Conservation (phyloP, 805 yeast genomes). For the Wickerhamiella slavikovae region DNA sequence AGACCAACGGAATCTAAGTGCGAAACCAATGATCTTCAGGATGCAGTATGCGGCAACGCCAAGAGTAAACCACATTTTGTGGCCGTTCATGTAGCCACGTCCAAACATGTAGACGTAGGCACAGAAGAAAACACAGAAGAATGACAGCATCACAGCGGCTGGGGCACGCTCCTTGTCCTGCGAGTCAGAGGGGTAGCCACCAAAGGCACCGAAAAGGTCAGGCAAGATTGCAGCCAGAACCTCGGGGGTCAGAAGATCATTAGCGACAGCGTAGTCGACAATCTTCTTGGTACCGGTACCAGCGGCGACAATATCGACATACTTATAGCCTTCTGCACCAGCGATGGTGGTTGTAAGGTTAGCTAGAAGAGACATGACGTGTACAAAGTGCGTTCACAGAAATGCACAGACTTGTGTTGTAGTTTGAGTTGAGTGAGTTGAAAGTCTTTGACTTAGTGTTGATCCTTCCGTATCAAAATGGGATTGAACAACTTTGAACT, state of each 20-base stretch:
- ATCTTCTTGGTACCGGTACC: conserved; percentile 14
- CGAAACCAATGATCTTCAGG: conserved; percentile 37
- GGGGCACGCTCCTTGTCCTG: conserved; percentile 35
- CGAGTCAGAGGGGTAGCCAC: conserved; percentile 25
- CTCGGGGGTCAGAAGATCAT: conserved; percentile 6
- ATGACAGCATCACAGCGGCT: conserved; percentile 32
- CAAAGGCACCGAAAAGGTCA: conserved; percentile 25
- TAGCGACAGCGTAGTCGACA: conserved; percentile 6
- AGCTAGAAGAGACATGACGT: no score
- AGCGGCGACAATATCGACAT: conserved; percentile 8
- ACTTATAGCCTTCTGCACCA: conserved; percentile 5
- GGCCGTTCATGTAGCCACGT: conserved; percentile 32
- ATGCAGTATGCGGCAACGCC: conserved; percentile 33
- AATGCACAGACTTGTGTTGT: no score
- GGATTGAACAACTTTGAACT: no score
- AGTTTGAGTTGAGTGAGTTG: no score
- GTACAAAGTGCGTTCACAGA: no score
- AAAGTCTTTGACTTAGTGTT: no score
- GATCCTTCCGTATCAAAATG: no score
- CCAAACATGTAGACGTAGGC: conserved; percentile 28
- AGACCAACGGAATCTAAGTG: conserved; percentile 39
- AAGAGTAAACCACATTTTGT: conserved; percentile 34
- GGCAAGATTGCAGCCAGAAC: conserved; percentile 10
- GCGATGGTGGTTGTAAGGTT: conserved; percentile 8
- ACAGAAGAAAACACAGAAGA: conserved; percentile 28